A percentile compares a stretch with the other conserved stretches of the same genome.
Conservation (phyloP, 768 basidiomycete species). For the Kwoniella dendrophila region DNA sequence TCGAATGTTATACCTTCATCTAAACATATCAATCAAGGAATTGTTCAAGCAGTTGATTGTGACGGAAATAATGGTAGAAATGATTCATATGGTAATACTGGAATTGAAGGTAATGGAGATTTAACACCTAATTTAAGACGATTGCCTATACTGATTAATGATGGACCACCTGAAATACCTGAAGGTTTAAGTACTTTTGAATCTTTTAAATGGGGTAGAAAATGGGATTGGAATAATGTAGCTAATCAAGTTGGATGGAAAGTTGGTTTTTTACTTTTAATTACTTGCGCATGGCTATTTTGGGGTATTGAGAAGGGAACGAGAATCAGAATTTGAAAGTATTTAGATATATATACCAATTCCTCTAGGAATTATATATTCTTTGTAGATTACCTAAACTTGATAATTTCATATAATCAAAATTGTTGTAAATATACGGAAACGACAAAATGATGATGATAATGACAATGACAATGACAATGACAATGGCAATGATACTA, state of each 20-base stretch:
- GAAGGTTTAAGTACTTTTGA: conserved; percentile 32
- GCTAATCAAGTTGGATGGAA: conserved; percentile 49
- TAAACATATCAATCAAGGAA: not conserved
- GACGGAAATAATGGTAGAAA: too few relatives aligned
- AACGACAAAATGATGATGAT: too few relatives aligned
- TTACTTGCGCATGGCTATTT: conserved; percentile 50
- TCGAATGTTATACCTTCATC: conserved; percentile 68
- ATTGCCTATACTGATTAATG: not conserved
- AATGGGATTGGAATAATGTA: conserved; percentile 50
- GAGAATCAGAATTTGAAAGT: conserved; percentile 14
- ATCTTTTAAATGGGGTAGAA: conserved; percentile 37
- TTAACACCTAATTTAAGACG: conserved; percentile 14
- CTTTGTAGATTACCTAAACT: not conserved
- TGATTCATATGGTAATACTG: not conserved
- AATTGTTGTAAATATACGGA: too few relatives aligned
- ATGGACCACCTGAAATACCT: conserved; percentile 21
- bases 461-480: too few relatives aligned
- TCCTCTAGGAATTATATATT: not conserved
- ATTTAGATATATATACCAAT: too few relatives aligned
- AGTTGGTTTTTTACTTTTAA: conserved; percentile 39
- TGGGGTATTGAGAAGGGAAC: conserved; percentile 41
- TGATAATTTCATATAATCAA: too few relatives aligned
- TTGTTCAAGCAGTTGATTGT: too few relatives aligned
- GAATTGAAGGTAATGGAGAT: conserved; percentile 12
- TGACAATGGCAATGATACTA: too few relatives aligned